Base-by-base conservation (phyloP, 208 protist genomes). In the Crithidia acanthocephali region DNA sequence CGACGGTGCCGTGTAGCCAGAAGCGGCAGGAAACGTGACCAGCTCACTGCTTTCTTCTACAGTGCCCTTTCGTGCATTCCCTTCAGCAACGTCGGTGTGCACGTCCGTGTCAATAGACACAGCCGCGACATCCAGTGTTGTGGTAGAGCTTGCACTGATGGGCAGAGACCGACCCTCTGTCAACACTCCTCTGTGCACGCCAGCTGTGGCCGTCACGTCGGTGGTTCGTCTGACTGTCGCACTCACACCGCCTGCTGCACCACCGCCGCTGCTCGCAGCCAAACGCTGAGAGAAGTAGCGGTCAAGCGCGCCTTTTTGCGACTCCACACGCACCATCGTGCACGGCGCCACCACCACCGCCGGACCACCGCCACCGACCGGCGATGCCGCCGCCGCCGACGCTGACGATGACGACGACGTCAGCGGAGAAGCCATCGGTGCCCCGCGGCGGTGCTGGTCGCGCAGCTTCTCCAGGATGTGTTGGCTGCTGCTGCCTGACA, bases 301-400 rank as follows among this genome's bases (percentile, higher is more conserved):
- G 64, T 95, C 91, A 32, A 95, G 66, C 32, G 91, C 88, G 2
- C 91, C 91, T 40, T 76, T 69, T 56, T 96, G 91, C 23, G 79
- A 79, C 63, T 94, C 88, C 51, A 92, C 83, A 16, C 91, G 91
- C 59, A 94, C 87, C 52, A 93, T 45, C 20, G 77, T 91, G 62
- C 81, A 93, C 50, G 91, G 91, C 23, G 84, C 73, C 28, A 88
- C 72, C 13, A 74, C 68, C 58, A 81, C 67, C 22, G 28, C 64
- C 25, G 72, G 55, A 23, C 74, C 48, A 2, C 42, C 52, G 25
- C 52, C 58, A 10, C 42, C 20, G 25, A 28, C 9, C 37, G 55
- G 64, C 16, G 51, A 11, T 30, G 32, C 55, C 5, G 55, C 70
- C n/a, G 51, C 11, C 35, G 32, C 51, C 11, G 61, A 53, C 25